These are phyloP conservation scores for Glycine latifolia DNA, from an alignment of 306 rosid species.

Conservation along the genomic window DNA sequence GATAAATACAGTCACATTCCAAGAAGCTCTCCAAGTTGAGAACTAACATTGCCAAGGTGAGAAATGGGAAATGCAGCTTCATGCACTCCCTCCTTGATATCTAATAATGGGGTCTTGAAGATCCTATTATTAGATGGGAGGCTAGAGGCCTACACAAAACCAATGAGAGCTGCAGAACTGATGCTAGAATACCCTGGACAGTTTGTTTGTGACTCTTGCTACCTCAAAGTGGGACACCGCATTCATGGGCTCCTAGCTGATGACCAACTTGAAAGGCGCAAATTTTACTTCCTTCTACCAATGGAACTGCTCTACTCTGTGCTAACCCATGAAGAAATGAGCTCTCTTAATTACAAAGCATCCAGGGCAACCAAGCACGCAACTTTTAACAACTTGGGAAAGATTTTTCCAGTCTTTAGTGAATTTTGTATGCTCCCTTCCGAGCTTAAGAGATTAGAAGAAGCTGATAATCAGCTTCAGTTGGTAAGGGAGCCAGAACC, in stretches of 20 bases:
- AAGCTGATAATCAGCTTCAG: not conserved
- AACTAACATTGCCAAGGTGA: not conserved
- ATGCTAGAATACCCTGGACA: constrained; percentile 71
- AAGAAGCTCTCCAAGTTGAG: constrained; percentile 26
- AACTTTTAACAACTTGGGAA: constrained; percentile 61
- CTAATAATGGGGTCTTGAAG: constrained; percentile 54
- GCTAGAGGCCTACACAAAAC: constrained; percentile 58
- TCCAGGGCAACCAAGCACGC: constrained; percentile 64
- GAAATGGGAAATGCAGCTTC: constrained; percentile 84
- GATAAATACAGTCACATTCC: constrained; percentile 51
- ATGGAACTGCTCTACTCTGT: constrained; percentile 88
- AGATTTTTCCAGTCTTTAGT: constrained; percentile 74
- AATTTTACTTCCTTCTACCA: constrained; percentile 80
- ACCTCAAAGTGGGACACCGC: constrained; percentile 76
- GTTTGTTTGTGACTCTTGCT: constrained; percentile 77
- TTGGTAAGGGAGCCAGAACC: constrained; percentile 43
- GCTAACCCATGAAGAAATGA: constrained; percentile 80
- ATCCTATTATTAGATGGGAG: constrained; percentile 68
- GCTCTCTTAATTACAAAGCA: constrained; percentile 67
- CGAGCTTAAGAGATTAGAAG: constrained; percentile 52
- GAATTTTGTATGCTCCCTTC: constrained; percentile 69
- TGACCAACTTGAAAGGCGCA: constrained; percentile 62
- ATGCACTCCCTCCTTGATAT: constrained; percentile 67
- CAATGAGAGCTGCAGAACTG: constrained; percentile 75
- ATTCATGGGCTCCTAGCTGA: constrained; percentile 81